Evolutionary conservation across 2,329 filamentous ascomycete species (phyloP).

Genomic region (Paecilomyces sp.): DNA sequence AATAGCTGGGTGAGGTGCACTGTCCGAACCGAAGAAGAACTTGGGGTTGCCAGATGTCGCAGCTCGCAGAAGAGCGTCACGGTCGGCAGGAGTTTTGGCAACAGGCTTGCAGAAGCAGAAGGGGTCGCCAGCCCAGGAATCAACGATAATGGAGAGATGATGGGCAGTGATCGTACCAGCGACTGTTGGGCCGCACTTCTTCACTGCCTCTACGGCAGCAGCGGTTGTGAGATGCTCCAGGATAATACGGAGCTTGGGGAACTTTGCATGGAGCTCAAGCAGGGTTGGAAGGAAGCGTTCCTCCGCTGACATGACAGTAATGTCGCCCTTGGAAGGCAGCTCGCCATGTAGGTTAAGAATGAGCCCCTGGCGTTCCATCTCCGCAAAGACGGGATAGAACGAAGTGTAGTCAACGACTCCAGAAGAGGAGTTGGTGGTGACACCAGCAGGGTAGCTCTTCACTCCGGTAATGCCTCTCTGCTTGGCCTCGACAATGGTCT

Average conservation of each 20-base stretch:
- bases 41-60: conserved; percentile 48
- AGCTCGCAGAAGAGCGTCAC: conserved; percentile 63
- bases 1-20: conserved; percentile 56
- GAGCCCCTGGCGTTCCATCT: conserved; percentile 77
- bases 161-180: conserved; percentile 69
- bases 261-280: conserved; percentile 62
- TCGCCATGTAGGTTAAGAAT: conserved; percentile 95
- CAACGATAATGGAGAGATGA: conserved; percentile 72
- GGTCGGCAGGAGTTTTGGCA: conserved; percentile 64
- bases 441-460: conserved; percentile 35
- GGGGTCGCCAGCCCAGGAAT: conserved; percentile 65
- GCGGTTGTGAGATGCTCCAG: conserved; percentile 85
- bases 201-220: conserved; percentile 71
- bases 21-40: conserved; percentile 64
- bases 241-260: conserved; percentile 54
- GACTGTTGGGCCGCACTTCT: conserved; percentile 68
- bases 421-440: conserved; percentile 52
- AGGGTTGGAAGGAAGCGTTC: conserved; percentile 75
- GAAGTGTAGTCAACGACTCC: conserved; percentile 38
- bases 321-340: conserved; percentile 48
- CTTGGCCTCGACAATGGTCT: conserved; percentile 66
- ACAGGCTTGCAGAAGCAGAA: conserved; percentile 76
- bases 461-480: conserved; percentile 66
- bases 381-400: conserved; percentile 62
- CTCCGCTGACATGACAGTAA: conserved; percentile 61